phyloP scores from a whole-genome alignment of 108 stramenopile species.

The Cyclostephanos tholiformis region DNA sequence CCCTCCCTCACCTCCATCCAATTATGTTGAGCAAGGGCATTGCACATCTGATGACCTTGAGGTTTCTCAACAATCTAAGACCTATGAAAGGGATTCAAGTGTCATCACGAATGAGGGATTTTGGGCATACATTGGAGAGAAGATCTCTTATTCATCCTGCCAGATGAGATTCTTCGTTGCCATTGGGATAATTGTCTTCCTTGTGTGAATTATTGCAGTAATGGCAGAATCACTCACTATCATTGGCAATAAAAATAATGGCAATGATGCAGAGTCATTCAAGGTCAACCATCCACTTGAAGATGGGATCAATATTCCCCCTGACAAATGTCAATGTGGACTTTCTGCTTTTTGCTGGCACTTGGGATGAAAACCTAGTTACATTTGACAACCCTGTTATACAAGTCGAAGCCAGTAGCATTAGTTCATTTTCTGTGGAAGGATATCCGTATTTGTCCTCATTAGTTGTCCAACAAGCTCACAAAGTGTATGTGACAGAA shows the following conservation, averaged over 20 bases:
- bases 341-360: not conserved
- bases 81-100: not conserved
- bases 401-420: not conserved
- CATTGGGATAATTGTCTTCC: not conserved
- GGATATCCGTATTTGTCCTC: not conserved
- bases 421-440: conserved; percentile 7
- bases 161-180: conserved; percentile 4
- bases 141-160: conserved; percentile 1
- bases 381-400: not conserved
- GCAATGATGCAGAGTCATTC: not conserved
- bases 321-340: conserved; percentile 2
- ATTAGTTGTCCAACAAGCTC: not conserved
- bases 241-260: not conserved
- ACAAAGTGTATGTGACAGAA: conserved; percentile 11
- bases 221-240: not conserved
- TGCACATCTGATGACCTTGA: not conserved
- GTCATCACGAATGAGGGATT: not conserved
- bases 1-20: not conserved
- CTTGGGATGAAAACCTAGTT: conserved; percentile 3
- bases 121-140: conserved; percentile 1
- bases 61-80: not conserved
- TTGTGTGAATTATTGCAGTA: conserved; percentile 12
- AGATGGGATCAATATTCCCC: not conserved
- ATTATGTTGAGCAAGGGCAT: not conserved
- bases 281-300: not conserved